These are phyloP conservation scores for Leishmania braziliensis DNA, from an alignment of 208 protist genomes.

Conservation along the genomic window DNA sequence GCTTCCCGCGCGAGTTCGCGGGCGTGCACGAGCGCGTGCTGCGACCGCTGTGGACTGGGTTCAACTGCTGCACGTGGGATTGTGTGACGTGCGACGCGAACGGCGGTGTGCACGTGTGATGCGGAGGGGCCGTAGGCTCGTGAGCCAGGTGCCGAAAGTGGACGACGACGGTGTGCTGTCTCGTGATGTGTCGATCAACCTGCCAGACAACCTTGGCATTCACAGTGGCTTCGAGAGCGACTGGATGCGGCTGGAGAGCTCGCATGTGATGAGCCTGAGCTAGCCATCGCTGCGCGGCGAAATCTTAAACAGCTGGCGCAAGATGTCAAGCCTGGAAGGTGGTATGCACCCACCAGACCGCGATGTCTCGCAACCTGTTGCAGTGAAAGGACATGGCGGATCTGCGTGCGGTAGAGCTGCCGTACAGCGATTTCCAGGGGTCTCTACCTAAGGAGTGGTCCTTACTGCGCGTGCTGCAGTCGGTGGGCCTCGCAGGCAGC, in stretches of 20 bases:
- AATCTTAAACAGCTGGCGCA: slow-evolving; percentile 18
- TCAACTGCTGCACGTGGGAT: slow-evolving; percentile 29
- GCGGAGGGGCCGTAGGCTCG: slow-evolving; percentile 16
- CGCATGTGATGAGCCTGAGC: slow-evolving; percentile 23
- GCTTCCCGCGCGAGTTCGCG: slow-evolving; percentile 24
- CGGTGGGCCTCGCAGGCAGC: slow-evolving; percentile 23
- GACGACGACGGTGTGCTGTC: slow-evolving; percentile 1
- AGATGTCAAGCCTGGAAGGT: slow-evolving; percentile 14
- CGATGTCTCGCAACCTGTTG: slow-evolving; percentile 22
- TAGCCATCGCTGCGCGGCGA: slow-evolving; percentile 16
- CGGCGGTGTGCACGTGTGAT: slow-evolving; percentile 24
- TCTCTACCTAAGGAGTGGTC: slow-evolving; percentile 12
- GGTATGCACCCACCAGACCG: slow-evolving; percentile 33
- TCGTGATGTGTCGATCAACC: slow-evolving; percentile 26
- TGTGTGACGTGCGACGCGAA: slow-evolving; percentile 30
- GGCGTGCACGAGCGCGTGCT: slow-evolving; percentile 19
- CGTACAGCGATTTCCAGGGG: slow-evolving; percentile 28
- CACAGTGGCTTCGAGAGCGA: slow-evolving; percentile 14
- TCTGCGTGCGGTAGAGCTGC: slow-evolving; percentile 26
- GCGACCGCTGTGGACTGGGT: slow-evolving; percentile 20
- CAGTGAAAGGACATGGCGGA: slow-evolving; percentile 10
- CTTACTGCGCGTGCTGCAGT: slow-evolving; percentile 14
- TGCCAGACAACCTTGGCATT: slow-evolving; percentile 28
- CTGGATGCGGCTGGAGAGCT: slow-evolving; percentile 14
- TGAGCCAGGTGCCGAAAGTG: slow-evolving; percentile 18